Evolutionary conservation across 192 early-diverging fungal genomes (phyloP).

Genomic region (Dispira parvispora): DNA sequence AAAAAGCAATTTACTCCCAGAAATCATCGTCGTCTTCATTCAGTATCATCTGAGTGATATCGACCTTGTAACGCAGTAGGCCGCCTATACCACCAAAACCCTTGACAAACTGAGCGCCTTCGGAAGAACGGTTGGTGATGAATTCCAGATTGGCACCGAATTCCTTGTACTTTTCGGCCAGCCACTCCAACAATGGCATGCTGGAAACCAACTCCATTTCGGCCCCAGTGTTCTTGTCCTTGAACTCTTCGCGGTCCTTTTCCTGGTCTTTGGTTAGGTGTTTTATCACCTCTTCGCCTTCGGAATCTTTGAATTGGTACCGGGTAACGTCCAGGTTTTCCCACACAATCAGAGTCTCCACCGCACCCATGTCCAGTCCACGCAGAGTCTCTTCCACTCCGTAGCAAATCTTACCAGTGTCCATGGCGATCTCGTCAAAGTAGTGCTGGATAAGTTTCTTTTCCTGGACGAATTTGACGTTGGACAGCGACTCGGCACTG

Average conservation of each 20-base stretch:
- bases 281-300: conserved; percentile 45
- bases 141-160: conserved; percentile 88
- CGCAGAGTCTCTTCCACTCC: conserved; percentile 93
- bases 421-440: conserved; percentile 94
- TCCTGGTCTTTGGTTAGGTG: conserved; percentile 79
- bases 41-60: conserved; percentile 46
- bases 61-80: conserved; percentile 88
- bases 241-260: conserved; percentile 53
- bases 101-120: conserved; percentile 94
- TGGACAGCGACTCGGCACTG: conserved; percentile 73
- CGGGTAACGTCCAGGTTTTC: conserved; percentile 80
- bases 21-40: conserved; percentile 49
- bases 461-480: conserved; percentile 99
- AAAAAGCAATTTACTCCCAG: conserved; percentile 34
- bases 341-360: conserved; percentile 97
- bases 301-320: conserved; percentile 49
- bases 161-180: conserved; percentile 94
- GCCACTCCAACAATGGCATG: conserved; percentile 86
- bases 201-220: conserved; percentile 75
- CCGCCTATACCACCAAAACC: conserved; percentile 99
- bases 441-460: conserved; percentile 90
- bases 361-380: conserved; percentile 92
- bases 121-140: conserved; percentile 88
- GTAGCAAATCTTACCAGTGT: conserved; percentile 92
- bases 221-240: conserved; percentile 40